Conservation (phyloP, 2,329 filamentous ascomycete species). For the Achaetomium macrosporum region DNA sequence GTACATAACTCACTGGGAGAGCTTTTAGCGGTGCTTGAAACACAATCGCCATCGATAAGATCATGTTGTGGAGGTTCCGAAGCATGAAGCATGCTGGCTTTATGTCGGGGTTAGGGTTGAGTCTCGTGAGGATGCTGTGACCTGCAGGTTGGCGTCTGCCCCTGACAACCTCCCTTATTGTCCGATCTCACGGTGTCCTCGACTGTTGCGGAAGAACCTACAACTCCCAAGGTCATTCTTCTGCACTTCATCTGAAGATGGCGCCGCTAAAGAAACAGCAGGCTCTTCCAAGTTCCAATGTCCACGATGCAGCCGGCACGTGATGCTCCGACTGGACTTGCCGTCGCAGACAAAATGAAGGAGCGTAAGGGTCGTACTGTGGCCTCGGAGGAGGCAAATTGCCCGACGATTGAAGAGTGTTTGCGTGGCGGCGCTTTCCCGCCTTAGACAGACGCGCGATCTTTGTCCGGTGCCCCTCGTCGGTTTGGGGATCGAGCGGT, state of each 20-base stretch:
- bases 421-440: background rate
- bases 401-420: background rate
- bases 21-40: too few relatives aligned
- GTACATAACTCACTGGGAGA: too few relatives aligned
- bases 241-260: background rate
- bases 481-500: background rate
- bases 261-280: background rate
- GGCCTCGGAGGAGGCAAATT: too few relatives aligned
- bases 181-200: background rate
- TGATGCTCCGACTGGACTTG: slow-evolving; percentile 4
- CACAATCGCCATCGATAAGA: too few relatives aligned
- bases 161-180: background rate
- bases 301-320: background rate
- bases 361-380: background rate
- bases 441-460: background rate
- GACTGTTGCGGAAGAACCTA: background rate
- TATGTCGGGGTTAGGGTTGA: too few relatives aligned
- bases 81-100: too few relatives aligned
- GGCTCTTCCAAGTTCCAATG: background rate
- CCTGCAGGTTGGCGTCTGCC: too few relatives aligned
- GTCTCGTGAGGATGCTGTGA: too few relatives aligned
- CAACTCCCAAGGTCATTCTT: background rate
- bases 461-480: background rate
- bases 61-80: too few relatives aligned
- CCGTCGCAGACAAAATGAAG: background rate